Evolutionary conservation across 345 rosid species (phyloP).

Genomic region (thale cress (Arabidopsis thaliana)): TAIR10.1 NC_003076.8:8278501-8279000

Average conservation of each 20-base stretch:
- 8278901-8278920: conserved; percentile 78
- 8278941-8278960: conserved; percentile 74
- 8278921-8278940: conserved; percentile 84
- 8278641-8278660: background rate
- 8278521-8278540: background rate
- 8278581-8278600: background rate
- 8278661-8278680: background rate
- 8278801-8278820: conserved; percentile 91
- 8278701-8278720: background rate
- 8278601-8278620: background rate
- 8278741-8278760: conserved; percentile 18
- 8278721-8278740: conserved; percentile 2
- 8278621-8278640: background rate
- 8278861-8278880: conserved; percentile 76
- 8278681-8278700: background rate
- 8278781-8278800: conserved; percentile 59
- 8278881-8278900: conserved; percentile 76
- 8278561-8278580: background rate
- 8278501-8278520: background rate
- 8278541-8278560: background rate
- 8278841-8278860: conserved; percentile 61
- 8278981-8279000: conserved; percentile 84
- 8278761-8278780: conserved; percentile 82
- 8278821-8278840: conserved; percentile 75
- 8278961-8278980: conserved; percentile 82